A percentile compares a stretch with the other conserved stretches of the same genome.
These are phyloP conservation scores for Botrytis sinoallii DNA, from an alignment of 2,329 filamentous ascomycete species.

Conservation along the genomic window DNA sequence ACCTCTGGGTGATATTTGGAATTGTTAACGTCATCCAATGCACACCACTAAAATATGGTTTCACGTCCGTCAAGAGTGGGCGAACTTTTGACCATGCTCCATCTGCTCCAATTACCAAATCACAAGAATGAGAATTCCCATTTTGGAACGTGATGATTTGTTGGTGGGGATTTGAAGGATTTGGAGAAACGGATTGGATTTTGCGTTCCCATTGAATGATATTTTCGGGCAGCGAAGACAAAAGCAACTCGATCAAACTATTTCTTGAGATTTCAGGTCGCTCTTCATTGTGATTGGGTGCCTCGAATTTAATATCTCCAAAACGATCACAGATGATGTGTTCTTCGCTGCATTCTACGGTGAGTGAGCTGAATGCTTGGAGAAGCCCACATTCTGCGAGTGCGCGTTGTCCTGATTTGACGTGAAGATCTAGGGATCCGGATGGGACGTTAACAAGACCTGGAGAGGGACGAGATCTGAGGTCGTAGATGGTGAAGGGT, in stretches of 20 bases:
- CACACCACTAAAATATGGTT: constrained; percentile 26
- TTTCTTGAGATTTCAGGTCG: constrained; percentile 34
- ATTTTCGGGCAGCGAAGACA: constrained; percentile 25
- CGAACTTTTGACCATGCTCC: constrained; percentile 43
- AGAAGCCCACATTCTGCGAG: constrained; percentile 45
- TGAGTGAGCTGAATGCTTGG: constrained; percentile 44
- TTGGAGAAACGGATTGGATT: constrained; percentile 3
- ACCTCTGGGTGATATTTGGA: constrained; percentile 7
- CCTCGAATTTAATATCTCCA: constrained; percentile 31
- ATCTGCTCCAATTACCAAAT: constrained; percentile 46
- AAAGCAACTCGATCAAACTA: constrained; percentile 30
- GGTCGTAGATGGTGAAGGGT: constrained; percentile 40
- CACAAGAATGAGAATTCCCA: constrained; percentile 29
- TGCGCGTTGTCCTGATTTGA: constrained; percentile 44
- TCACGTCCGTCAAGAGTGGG: constrained; percentile 27
- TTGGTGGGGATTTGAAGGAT: background rate
- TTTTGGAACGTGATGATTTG: constrained; percentile 18
- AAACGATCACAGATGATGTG: constrained; percentile 39
- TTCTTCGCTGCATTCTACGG: constrained; percentile 44
- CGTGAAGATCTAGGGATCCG: constrained; percentile 51
- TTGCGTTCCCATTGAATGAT: constrained; percentile 30
- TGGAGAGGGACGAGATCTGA: constrained; percentile 34
- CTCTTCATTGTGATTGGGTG: constrained; percentile 25
- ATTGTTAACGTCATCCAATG: constrained; percentile 27
- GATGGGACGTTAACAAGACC: constrained; percentile 34